Evolutionary conservation across 768 basidiomycete species (phyloP).

Genomic region (Hypholoma sublateritium): DNA sequence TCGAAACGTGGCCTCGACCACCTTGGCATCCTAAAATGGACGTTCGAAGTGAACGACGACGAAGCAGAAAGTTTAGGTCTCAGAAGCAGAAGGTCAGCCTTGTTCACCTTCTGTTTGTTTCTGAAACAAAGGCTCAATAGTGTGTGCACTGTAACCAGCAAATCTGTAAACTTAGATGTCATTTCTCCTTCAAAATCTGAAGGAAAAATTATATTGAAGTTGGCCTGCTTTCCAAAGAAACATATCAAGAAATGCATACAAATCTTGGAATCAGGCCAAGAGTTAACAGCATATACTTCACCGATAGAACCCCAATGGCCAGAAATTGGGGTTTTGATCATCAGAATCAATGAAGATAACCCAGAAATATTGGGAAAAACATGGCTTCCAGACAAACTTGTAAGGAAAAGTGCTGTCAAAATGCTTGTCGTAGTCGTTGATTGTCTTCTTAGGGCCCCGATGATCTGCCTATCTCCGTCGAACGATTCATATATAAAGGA

Average conservation of each 20-base stretch:
- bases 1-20: slow-evolving; percentile 28
- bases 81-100: slow-evolving; percentile 12
- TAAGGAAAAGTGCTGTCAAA: not conserved
- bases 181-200: not conserved
- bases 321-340: not conserved
- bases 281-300: not conserved
- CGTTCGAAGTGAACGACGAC: slow-evolving; percentile 35
- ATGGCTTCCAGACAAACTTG: slow-evolving; percentile 3
- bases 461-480: slow-evolving; percentile 27
- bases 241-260: slow-evolving; percentile 18
- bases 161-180: not conserved
- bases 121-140: not conserved
- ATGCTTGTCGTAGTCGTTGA: not conserved
- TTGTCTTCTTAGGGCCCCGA: slow-evolving; percentile 6
- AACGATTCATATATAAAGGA: slow-evolving; percentile 39
- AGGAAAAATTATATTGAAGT: slow-evolving; percentile 28
- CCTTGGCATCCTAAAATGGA: slow-evolving; percentile 32
- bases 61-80: slow-evolving; percentile 35
- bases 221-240: slow-evolving; percentile 33
- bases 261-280: not conserved
- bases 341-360: slow-evolving; percentile 2
- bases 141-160: not conserved
- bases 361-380: not conserved
- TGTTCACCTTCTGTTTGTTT: not conserved
- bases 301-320: slow-evolving; percentile 1